Evolutionary conservation across 208 protist genomes (phyloP).

Genomic region (Acanthamoeba rhysodes): DNA sequence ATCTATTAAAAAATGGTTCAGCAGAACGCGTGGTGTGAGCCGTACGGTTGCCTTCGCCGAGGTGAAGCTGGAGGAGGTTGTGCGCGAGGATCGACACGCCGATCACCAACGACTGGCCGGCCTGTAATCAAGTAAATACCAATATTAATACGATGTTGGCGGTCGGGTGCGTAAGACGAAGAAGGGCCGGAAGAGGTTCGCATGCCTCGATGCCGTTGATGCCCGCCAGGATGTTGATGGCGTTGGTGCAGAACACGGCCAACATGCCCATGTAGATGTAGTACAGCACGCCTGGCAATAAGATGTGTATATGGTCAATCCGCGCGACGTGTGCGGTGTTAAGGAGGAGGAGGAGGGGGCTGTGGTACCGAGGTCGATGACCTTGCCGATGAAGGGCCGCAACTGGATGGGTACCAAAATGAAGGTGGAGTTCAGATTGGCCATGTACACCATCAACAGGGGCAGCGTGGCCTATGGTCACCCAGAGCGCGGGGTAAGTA

Average conservation of each 20-base stretch:
- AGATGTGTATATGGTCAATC: not conserved
- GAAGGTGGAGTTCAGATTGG: conserved; percentile 84
- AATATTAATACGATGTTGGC: not conserved
- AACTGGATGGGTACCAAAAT: conserved; percentile 93
- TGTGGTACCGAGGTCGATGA: conserved; percentile 67
- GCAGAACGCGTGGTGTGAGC: no score
- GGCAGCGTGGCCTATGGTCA: conserved; percentile 61
- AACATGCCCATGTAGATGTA: conserved; percentile 97
- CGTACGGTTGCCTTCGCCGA: conserved; percentile 46
- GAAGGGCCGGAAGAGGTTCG: not conserved
- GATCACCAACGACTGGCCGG: conserved; percentile 98
- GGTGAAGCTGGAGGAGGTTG: conserved; percentile 94
- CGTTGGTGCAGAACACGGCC: conserved; percentile 99
- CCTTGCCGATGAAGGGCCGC: conserved; percentile 9
- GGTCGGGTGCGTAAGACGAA: not conserved
- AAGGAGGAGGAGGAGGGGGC: not conserved
- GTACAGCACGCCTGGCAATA: conserved; percentile 95
- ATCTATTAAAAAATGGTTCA: not conserved
- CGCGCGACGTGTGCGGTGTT: no score
- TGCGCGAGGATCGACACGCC: conserved; percentile 94
- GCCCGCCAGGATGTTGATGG: conserved; percentile 99
- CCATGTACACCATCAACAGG: conserved; percentile 85
- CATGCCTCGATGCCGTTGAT: conserved; percentile 97
- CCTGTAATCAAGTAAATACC: conserved; percentile 86
- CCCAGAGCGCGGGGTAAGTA: not conserved